Conservation (phyloP, 2,329 filamentous ascomycete genomes). For the Calonectria fujianensis region DNA sequence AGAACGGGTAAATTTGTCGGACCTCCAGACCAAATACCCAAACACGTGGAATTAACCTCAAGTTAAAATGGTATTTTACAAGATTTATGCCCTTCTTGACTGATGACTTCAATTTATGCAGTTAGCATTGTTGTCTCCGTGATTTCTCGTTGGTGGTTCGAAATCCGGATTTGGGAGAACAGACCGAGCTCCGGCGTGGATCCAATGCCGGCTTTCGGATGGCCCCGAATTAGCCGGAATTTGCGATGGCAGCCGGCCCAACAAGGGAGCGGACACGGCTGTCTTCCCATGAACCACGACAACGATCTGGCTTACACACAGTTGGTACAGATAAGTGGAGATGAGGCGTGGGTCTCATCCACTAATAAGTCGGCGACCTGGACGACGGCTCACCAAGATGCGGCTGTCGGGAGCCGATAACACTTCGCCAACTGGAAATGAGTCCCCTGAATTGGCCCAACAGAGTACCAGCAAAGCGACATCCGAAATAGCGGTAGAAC, state of each 20-base stretch:
- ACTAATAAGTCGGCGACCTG: slow-evolving; percentile 2
- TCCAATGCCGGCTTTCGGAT: slow-evolving; percentile 1
- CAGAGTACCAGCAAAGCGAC: neutral
- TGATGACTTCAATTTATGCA: neutral
- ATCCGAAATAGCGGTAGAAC: slow-evolving; percentile 22
- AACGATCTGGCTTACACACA: neutral
- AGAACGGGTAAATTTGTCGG: neutral
- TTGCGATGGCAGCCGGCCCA: neutral
- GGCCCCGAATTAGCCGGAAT: neutral
- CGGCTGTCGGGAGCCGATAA: slow-evolving; percentile 17
- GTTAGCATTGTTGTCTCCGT: neutral
- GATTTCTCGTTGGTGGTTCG: neutral
- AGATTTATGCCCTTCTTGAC: neutral
- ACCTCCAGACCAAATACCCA: too few species aligned
- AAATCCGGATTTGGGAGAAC: too few species aligned
- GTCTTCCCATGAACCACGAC: neutral
- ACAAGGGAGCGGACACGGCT: neutral
- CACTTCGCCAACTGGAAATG: neutral
- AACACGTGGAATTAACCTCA: neutral
- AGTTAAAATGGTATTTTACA: neutral
- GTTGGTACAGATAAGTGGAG: slow-evolving; percentile 7
- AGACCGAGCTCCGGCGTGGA: too few species aligned
- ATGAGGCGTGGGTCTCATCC: slow-evolving; percentile 3
- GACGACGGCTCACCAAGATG: slow-evolving; percentile 8
- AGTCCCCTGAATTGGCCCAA: slow-evolving; percentile 9